These are phyloP conservation scores for Cordia subcordata DNA, from an alignment of 257 asterid species.

Conservation along the genomic window DNA sequence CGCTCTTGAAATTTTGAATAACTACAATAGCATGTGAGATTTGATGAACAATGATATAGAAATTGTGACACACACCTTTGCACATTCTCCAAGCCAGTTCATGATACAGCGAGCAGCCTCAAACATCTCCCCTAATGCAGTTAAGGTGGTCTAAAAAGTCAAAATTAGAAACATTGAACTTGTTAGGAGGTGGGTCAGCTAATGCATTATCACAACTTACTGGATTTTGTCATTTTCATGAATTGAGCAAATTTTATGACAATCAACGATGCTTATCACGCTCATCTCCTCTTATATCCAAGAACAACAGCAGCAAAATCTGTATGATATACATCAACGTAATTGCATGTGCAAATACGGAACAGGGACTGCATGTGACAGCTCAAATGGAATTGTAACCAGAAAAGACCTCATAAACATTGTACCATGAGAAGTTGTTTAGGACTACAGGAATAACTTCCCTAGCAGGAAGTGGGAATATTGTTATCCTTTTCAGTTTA, in stretches of 20 bases:
- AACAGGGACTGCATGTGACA: no score
- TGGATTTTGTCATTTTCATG: no score
- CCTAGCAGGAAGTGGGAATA: no score
- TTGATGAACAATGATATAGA: no score
- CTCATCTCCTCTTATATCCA: not conserved
- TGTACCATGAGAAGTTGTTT: no score
- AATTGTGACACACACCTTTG: conserved; percentile 51
- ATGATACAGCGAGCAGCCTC: conserved; percentile 91
- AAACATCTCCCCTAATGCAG: conserved; percentile 93
- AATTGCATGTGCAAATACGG: no score
- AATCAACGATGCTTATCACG: not conserved
- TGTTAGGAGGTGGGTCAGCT: not conserved
- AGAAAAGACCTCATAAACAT: no score
- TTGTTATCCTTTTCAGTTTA: no score
- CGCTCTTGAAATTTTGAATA: no score
- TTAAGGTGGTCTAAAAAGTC: conserved; percentile 62
- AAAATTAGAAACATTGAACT: not conserved
- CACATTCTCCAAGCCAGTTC: conserved; percentile 98
- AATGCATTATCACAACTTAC: not conserved
- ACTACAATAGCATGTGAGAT: no score
- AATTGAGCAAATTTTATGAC: not conserved
- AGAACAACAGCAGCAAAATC: not conserved
- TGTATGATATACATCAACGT: not conserved
- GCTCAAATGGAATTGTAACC: no score
- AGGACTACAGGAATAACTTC: no score